These are phyloP conservation scores for Phyllachora maydis DNA, from an alignment of 2,329 filamentous ascomycete species.

Conservation along the genomic window DNA sequence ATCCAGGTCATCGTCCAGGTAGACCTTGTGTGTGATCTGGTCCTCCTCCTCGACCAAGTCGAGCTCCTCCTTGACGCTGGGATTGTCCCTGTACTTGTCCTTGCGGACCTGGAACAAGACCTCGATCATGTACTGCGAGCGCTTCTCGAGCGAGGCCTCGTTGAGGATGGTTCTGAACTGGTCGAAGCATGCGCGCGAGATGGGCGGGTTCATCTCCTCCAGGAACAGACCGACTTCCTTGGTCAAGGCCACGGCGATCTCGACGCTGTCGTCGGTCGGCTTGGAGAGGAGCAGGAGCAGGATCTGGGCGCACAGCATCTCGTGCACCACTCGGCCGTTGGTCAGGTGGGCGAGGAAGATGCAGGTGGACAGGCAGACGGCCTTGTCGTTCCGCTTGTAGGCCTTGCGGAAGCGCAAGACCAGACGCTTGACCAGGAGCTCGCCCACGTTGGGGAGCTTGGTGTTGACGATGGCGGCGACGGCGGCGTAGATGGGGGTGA, in stretches of 20 bases:
- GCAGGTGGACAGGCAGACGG: conserved; percentile 79
- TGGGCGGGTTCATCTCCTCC: conserved; percentile 83
- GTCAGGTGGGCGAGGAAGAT: conserved; percentile 90
- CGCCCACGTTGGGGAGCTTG: conserved; percentile 85
- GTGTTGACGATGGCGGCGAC: conserved; percentile 96
- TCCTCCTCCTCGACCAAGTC: conserved; percentile 96
- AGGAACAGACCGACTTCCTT: conserved; percentile 85
- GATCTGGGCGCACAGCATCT: conserved; percentile 85
- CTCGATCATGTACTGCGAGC: conserved; percentile 98
- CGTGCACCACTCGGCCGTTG: conserved; percentile 90
- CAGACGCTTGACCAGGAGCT: conserved; percentile 67
- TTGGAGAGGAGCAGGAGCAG: conserved; percentile 81
- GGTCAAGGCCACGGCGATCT: conserved; percentile 88
- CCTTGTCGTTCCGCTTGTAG: conserved; percentile 92
- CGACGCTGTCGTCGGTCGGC: conserved; percentile 90
- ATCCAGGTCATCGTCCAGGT: conserved; percentile 66
- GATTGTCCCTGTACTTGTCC: conserved; percentile 92
- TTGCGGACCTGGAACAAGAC: conserved; percentile 93
- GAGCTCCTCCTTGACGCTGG: conserved; percentile 73
- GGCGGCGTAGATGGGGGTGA: conserved; percentile 88
- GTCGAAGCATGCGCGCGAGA: conserved; percentile 81
- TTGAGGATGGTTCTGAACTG: conserved; percentile 90
- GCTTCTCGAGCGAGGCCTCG: conserved; percentile 91
- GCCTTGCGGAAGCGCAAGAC: conserved; percentile 89
- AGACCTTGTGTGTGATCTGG: conserved; percentile 78